Evolutionary conservation across 108 stramenopile genomes (phyloP), one percentile per base, ranked within the genome.

Genomic region (Conticribra guillardii): DNA sequence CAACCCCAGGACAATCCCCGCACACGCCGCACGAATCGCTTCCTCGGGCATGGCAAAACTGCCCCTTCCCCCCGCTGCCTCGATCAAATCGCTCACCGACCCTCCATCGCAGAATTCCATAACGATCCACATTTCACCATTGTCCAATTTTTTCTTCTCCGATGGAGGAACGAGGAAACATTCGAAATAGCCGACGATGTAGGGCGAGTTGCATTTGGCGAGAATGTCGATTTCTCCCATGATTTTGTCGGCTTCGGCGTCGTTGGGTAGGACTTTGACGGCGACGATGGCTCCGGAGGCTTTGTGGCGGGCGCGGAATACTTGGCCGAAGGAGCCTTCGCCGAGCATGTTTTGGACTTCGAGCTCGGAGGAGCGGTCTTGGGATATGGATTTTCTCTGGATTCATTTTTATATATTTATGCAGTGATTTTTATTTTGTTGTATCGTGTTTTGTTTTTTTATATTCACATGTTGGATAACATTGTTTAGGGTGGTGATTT

Each of bases 71-170:
- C 76, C 79, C 52, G 82, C 82, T 3, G 87, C 87, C 63, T 94
- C 89, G 29, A 97, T 74, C 29, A 97, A 54, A 80, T 96, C 95
- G 17, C 82, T 81, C 67, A 96, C 87, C 54, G 87, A 89, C 14
- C 96, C 95, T 4, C 91, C 92, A 31, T 89, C 91, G 66, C 96
- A 96, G 69, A 82, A 94, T 73, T 98, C 96, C 95, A 97, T 96
- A 26, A 98, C 90, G 45, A 98, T 97, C 91, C 94, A 95, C 89
- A 96, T 83, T 69, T 94, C 91, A 2, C 60, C 69, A 2, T 67
- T 41, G 28, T 72, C 82, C 69, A 69, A 24, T 19, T 27, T 27
- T 28, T 76, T 68, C 21, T 65, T 69, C 50, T n/a, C n/a, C n/a
- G n/a, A n/a, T n/a, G 81, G 79, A 0, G 71, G 76, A 18, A 75